phyloP scores from a whole-genome alignment of 495 filamentous ascomycete species.

The Penicillium bovifimosum region DNA sequence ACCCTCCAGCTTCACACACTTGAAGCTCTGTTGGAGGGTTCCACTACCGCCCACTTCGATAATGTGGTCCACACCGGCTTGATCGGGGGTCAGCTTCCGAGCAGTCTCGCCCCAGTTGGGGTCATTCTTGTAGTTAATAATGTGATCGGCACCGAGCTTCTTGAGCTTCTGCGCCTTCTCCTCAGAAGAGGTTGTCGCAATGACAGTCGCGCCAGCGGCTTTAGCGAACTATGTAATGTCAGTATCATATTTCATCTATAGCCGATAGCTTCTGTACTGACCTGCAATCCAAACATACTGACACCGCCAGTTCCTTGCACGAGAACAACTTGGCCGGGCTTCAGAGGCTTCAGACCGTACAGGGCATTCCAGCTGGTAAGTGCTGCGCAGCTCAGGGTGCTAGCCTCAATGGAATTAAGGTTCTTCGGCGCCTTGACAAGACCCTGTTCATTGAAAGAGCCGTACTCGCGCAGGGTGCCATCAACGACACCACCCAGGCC shows the following conservation, averaged over 20 bases:
- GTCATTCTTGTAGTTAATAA: slow-evolving; percentile 71
- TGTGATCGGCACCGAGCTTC: slow-evolving; percentile 68
- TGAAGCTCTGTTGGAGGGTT: slow-evolving; percentile 58
- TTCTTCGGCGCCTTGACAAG: slow-evolving; percentile 61
- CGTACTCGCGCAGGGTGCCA: slow-evolving; percentile 69
- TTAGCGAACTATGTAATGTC: slow-evolving; percentile 62
- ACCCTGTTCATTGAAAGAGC: slow-evolving; percentile 62
- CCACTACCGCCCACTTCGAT: slow-evolving; percentile 64
- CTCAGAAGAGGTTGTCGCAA: slow-evolving; percentile 69
- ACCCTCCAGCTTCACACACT: slow-evolving; percentile 62
- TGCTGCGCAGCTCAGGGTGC: slow-evolving; percentile 66
- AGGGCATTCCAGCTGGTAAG: slow-evolving; percentile 81
- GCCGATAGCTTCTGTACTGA: slow-evolving; percentile 23
- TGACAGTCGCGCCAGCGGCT: slow-evolving; percentile 73
- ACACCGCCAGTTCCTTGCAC: slow-evolving; percentile 83
- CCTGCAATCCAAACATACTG: slow-evolving; percentile 69
- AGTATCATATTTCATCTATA: neutral
- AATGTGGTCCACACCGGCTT: slow-evolving; percentile 62
- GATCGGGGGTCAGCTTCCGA: slow-evolving; percentile 54
- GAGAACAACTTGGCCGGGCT: slow-evolving; percentile 65
- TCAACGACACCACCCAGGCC: slow-evolving; percentile 68
- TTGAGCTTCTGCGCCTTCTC: slow-evolving; percentile 62
- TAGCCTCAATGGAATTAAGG: slow-evolving; percentile 56
- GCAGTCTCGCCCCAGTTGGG: slow-evolving; percentile 73
- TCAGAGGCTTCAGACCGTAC: slow-evolving; percentile 62